Evolutionary conservation across 345 rosid species (phyloP).

Genomic region (Trapa bicornis): DNA sequence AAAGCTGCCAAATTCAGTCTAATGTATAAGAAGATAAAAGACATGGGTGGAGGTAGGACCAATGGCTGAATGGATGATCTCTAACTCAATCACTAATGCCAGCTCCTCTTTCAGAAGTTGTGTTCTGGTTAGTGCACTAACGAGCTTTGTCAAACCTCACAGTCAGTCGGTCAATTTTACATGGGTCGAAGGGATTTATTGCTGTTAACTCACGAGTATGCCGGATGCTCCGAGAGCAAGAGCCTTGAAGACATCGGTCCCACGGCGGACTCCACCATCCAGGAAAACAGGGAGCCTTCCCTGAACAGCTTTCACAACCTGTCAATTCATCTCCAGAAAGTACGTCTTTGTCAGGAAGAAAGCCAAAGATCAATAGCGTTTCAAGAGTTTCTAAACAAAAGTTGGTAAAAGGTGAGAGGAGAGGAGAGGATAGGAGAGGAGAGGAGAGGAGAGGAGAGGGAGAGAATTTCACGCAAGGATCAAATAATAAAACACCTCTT

Average conservation of each 20-base stretch:
- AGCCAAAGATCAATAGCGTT: neutral
- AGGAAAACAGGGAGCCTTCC: constrained; percentile 83
- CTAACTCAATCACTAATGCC: neutral
- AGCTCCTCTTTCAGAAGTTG: neutral
- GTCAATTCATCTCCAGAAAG: neutral
- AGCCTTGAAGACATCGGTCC: constrained; percentile 97
- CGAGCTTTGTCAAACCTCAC: neutral
- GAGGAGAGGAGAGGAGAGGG: too few species aligned
- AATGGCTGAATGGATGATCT: neutral
- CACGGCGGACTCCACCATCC: constrained; percentile 93
- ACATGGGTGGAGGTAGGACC: neutral
- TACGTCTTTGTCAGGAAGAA: neutral
- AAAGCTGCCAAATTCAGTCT: too few species aligned
- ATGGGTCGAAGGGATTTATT: too few species aligned
- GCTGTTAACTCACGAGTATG: constrained; percentile 51
- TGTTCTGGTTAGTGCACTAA: neutral
- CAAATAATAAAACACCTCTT: constrained; percentile 43
- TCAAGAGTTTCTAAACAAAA: neutral
- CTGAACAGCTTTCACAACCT: constrained; percentile 84
- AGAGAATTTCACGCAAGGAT: too few species aligned
- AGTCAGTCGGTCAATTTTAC: neutral
- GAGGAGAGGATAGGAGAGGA: too few species aligned
- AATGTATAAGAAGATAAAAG: neutral
- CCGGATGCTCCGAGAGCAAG: constrained; percentile 94
- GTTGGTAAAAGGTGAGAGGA: neutral